Evolutionary conservation across 352 stramenopile species (phyloP).

Genomic region (Globisporangium spinosum): DNA sequence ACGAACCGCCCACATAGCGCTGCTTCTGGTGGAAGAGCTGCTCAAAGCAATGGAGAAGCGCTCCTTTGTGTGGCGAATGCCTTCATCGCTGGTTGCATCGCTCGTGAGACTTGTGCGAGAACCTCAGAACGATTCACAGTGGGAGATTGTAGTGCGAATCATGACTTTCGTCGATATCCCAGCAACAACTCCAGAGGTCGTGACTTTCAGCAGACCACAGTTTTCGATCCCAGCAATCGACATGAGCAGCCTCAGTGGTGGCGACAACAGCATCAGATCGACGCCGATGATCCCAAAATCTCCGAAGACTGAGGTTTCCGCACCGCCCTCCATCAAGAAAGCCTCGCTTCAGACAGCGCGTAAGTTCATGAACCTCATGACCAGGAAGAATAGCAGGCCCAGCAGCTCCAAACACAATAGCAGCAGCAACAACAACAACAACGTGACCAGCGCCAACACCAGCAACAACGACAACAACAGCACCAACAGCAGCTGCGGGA

Average conservation of each 20-base stretch:
- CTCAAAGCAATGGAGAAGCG: conserved; percentile 23
- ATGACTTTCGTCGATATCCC: conserved; percentile 31
- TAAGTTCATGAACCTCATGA: conserved; percentile 28
- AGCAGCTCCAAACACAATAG: conserved; percentile 19
- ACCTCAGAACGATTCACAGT: conserved; percentile 31
- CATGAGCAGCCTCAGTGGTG: background rate
- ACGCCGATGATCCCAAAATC: background rate
- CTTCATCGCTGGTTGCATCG: conserved; percentile 27
- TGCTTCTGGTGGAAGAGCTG: conserved; percentile 42
- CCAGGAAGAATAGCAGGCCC: conserved; percentile 15
- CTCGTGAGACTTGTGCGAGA: conserved; percentile 36
- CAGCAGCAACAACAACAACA: conserved; percentile 22
- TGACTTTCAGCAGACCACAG: background rate
- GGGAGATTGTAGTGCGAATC: conserved; percentile 38
- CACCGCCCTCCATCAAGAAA: conserved; percentile 17
- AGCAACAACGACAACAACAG: conserved; percentile 21
- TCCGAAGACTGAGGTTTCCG: background rate
- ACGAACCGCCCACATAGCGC: background rate
- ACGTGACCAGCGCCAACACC: conserved; percentile 11
- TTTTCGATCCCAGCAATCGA: background rate
- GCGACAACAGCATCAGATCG: background rate
- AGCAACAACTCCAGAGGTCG: conserved; percentile 5
- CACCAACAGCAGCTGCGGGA: conserved; percentile 11
- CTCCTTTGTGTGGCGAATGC: conserved; percentile 30
- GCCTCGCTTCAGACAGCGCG: conserved; percentile 15